A percentile compares a stretch with the other conserved stretches of the same genome.
Evolutionary conservation across 2,329 filamentous ascomycete species (phyloP).

Genomic region (Davidsoniella eucalypti): DNA sequence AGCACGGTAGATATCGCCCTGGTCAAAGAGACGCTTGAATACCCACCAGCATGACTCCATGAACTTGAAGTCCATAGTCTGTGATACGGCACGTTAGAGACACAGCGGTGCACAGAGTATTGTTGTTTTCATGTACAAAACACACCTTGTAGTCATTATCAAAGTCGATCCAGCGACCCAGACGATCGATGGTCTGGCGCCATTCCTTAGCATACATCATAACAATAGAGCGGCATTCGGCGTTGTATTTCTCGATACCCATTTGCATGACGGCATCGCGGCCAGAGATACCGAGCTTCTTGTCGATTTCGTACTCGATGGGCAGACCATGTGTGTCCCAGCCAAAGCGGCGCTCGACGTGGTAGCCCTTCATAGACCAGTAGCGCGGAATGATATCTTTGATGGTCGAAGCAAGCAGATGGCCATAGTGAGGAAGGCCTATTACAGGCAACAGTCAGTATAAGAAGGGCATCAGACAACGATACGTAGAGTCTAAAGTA

Average conservation of each 20-base stretch:
- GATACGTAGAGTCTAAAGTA: background rate
- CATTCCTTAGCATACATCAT: constrained; percentile 72
- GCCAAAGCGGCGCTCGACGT: constrained; percentile 71
- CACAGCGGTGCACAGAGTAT: background rate
- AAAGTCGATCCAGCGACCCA: constrained; percentile 65
- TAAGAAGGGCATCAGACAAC: background rate
- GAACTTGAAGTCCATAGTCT: constrained; percentile 58
- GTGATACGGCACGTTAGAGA: constrained; percentile 4
- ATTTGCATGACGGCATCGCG: constrained; percentile 66
- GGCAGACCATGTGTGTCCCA: constrained; percentile 81
- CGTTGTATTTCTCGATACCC: constrained; percentile 70
- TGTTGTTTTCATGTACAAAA: background rate
- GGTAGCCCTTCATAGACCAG: constrained; percentile 81
- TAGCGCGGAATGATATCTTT: constrained; percentile 86
- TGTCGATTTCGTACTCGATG: constrained; percentile 86
- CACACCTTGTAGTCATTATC: constrained; percentile 59
- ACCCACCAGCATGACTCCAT: constrained; percentile 73
- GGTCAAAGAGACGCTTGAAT: constrained; percentile 58
- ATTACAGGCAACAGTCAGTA: background rate
- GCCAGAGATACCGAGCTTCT: constrained; percentile 68
- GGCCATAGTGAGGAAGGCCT: constrained; percentile 26
- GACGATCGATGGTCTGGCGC: constrained; percentile 56
- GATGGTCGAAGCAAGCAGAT: constrained; percentile 71
- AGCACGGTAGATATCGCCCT: constrained; percentile 53
- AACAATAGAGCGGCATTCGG: constrained; percentile 69